phyloP scores from a whole-genome alignment of 1,284 basidiomycete genomes.

The Rhizoctonia solani region DNA sequence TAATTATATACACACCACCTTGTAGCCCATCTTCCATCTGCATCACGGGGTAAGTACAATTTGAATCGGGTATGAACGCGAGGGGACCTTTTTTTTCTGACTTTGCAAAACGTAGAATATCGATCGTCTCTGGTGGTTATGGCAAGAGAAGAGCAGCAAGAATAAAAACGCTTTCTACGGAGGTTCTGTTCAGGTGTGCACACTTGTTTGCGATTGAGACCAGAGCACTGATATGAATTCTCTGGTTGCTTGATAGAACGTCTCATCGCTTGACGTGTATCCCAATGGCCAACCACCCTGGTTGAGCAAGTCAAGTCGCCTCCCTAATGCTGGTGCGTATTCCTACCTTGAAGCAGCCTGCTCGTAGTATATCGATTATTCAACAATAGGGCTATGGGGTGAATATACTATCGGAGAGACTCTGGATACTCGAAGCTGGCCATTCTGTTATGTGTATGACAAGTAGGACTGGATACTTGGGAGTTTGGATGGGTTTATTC shows the following conservation, averaged over 20 bases:
- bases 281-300: constrained; percentile 8
- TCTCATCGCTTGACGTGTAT: neutral
- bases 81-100: neutral
- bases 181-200: constrained; percentile 5
- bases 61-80: too few species aligned
- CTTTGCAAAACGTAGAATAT: constrained; percentile 2
- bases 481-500: too few species aligned
- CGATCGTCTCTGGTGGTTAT: constrained; percentile 25
- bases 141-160: constrained; percentile 3
- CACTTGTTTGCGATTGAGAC: neutral
- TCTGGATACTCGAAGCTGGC: constrained; percentile 10
- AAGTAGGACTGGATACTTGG: too few species aligned
- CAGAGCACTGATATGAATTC: too few species aligned
- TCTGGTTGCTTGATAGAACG: neutral
- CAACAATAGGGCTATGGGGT: neutral
- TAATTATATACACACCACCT: neutral
- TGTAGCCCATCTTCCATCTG: constrained; percentile 22
- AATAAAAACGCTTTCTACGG: constrained; percentile 5
- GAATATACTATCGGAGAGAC: neutral
- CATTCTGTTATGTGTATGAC: constrained; percentile 21
- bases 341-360: neutral
- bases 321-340: constrained; percentile 9
- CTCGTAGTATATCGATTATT: neutral
- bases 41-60: constrained; percentile 9
- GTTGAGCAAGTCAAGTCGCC: neutral